Conservation (phyloP, 73 alveolate species). For the Breviolum minutum region DNA sequence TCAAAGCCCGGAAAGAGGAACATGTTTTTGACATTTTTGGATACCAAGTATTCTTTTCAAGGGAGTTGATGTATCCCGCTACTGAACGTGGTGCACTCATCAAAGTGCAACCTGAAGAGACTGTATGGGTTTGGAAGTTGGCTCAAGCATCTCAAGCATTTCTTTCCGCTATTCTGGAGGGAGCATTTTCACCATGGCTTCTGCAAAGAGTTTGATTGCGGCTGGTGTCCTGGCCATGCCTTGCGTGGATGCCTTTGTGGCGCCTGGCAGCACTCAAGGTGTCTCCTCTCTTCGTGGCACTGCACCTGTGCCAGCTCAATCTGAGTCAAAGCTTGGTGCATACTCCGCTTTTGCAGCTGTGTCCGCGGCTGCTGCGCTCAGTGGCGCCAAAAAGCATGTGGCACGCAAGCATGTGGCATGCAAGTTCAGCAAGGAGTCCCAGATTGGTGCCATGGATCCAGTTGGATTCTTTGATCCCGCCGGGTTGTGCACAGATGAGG, state of each 20-base stretch:
- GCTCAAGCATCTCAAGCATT: too few species aligned
- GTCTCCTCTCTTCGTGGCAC: background rate
- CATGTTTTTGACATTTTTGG: too few species aligned
- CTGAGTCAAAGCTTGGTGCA: background rate
- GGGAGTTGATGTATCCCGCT: too few species aligned
- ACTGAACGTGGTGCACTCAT: too few species aligned
- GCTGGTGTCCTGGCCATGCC: background rate
- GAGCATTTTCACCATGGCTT: background rate
- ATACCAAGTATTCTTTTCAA: too few species aligned
- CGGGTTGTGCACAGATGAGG: background rate
- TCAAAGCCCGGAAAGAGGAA: too few species aligned
- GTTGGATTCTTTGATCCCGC: background rate
- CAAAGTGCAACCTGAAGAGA: too few species aligned
- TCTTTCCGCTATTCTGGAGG: too few species aligned
- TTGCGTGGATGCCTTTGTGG: conserved; percentile 1
- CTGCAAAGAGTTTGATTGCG: background rate
- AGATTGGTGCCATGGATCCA: conserved; percentile 2
- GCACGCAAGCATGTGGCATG: conserved; percentile 17
- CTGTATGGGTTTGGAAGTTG: too few species aligned
- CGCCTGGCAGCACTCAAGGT: background rate
- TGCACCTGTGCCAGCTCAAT: background rate
- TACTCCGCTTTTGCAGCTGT: background rate
- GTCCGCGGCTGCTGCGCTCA: background rate
- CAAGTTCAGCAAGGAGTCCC: conserved; percentile 5
- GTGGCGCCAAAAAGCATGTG: conserved; percentile 1